These are phyloP conservation scores for Termitomyces sp. DNA, from an alignment of 768 basidiomycete genomes.

Conservation along the genomic window DNA sequence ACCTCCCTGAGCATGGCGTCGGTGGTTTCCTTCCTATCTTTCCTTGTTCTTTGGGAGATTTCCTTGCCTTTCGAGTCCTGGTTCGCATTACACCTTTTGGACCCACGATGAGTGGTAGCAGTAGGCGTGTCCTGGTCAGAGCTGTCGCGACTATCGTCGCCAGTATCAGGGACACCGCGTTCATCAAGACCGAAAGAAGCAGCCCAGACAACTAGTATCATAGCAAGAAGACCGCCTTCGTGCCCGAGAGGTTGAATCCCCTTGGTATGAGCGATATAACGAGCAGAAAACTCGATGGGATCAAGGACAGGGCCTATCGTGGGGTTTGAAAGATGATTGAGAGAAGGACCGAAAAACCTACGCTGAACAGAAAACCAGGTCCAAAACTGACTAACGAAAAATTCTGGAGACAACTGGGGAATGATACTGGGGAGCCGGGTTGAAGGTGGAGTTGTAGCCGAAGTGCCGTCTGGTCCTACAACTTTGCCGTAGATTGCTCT, in stretches of 20 bases:
- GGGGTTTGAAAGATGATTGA: background rate
- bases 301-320: slow-evolving; percentile 80
- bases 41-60: slow-evolving; percentile 30
- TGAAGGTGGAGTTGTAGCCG: slow-evolving; percentile 29
- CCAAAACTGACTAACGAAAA: slow-evolving; percentile 87
- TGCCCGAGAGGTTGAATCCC: slow-evolving; percentile 60
- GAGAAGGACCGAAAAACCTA: slow-evolving; percentile 27
- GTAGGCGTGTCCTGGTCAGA: slow-evolving; percentile 18
- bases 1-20: slow-evolving; percentile 75
- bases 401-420: slow-evolving; percentile 70
- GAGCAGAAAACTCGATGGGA: slow-evolving; percentile 70
- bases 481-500: slow-evolving; percentile 80
- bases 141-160: slow-evolving; percentile 13
- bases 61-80: slow-evolving; percentile 21
- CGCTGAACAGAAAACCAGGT: slow-evolving; percentile 81
- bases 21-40: slow-evolving; percentile 49
- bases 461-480: slow-evolving; percentile 37
- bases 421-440: slow-evolving; percentile 52
- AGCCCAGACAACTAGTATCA: slow-evolving; percentile 86
- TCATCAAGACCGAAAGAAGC: slow-evolving; percentile 87
- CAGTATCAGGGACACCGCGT: slow-evolving; percentile 51
- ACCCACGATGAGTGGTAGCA: slow-evolving; percentile 1
- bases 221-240: slow-evolving; percentile 73
- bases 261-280: slow-evolving; percentile 65
- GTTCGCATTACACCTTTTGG: slow-evolving; percentile 3